Conservation (phyloP, 352 stramenopile species). For the Phytopythium oedochilum region DNA sequence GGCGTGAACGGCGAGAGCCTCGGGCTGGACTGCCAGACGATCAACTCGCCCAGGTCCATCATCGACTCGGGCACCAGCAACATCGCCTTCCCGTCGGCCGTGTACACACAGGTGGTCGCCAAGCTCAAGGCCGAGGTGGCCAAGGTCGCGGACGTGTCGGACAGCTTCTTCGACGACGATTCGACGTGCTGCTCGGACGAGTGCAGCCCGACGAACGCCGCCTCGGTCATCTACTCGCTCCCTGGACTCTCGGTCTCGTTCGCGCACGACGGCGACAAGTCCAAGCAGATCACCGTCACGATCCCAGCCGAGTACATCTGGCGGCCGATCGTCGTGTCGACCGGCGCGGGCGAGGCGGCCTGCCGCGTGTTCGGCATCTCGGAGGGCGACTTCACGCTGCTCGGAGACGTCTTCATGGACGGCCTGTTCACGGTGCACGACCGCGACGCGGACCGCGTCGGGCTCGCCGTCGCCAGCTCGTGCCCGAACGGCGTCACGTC, state of each 20-base stretch:
- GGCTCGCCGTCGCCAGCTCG: constrained; percentile 57
- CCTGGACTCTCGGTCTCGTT: constrained; percentile 60
- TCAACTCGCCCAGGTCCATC: constrained; percentile 71
- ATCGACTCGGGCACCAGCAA: constrained; percentile 82
- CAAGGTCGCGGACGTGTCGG: constrained; percentile 31
- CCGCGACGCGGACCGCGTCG: constrained; percentile 43
- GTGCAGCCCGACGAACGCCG: constrained; percentile 60
- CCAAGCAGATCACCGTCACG: constrained; percentile 64
- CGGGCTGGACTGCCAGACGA: constrained; percentile 44
- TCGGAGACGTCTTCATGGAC: constrained; percentile 86
- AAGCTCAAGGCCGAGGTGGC: constrained; percentile 52
- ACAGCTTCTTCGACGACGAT: constrained; percentile 69
- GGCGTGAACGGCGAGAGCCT: constrained; percentile 41
- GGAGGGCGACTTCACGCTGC: constrained; percentile 64
- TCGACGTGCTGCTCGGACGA: constrained; percentile 58
- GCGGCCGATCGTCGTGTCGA: constrained; percentile 61
- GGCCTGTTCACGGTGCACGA: constrained; percentile 81
- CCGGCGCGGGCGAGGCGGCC: constrained; percentile 24
- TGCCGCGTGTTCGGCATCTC: constrained; percentile 83
- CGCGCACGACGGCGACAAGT: constrained; percentile 35
- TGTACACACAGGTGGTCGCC: constrained; percentile 56
- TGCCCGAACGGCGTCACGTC: constrained; percentile 72
- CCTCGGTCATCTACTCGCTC: constrained; percentile 57
- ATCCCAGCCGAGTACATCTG: constrained; percentile 83
- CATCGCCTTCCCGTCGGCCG: constrained; percentile 60